Evolutionary conservation across 495 filamentous ascomycete species (phyloP), one percentile per base, ranked within the genome.

Genomic region (Hypoxylon cercidicola): DNA sequence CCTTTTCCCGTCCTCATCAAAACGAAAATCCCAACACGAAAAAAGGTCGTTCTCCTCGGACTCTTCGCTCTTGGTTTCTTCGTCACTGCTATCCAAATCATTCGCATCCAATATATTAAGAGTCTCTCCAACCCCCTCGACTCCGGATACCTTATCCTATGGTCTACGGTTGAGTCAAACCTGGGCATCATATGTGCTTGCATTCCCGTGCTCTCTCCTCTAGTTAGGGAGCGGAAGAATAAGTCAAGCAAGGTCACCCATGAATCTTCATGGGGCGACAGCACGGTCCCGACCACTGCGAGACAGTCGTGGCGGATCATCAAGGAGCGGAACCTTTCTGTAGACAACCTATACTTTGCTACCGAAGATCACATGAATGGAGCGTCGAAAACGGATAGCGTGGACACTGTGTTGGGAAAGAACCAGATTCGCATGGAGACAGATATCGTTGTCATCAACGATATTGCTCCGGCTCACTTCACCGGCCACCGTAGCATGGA

Each of bases 11-110:
- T 84, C 18, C 82, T 86, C 23, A 62, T 79, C 55, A 71, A 74
- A 30, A 74, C 80, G 0, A 72, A 77, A 25, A 74, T 85, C 32
- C 74, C 70, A 16, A 52, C 48, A 12, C 72, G 72, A 12, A 77
- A 74, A 45, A 77, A 83, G 67, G 15, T 80, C 20, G 68, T 81
- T 39, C 74, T 85, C 1, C 70, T 75, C 16, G 74, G 72, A 45
- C 71, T 85, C 57, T 85, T 84, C 70, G 74, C 77, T 18, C 74
- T 85, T 15, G 81, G 80, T 47, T 74, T 82, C 56, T 86, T 86
- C 73, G 74, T 85, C 45, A 84, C 83, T 18, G 58, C 80, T 55
- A 84, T 82, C 55, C 82, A 85, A 63, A 79, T 84, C 53, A 77
- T 85, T 56, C 82, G 83, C 34, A 82, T 87, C 57, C 78, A 82